These are phyloP conservation scores for Phytophthora lateralis DNA, from an alignment of 352 stramenopile species.

Conservation along the genomic window DNA sequence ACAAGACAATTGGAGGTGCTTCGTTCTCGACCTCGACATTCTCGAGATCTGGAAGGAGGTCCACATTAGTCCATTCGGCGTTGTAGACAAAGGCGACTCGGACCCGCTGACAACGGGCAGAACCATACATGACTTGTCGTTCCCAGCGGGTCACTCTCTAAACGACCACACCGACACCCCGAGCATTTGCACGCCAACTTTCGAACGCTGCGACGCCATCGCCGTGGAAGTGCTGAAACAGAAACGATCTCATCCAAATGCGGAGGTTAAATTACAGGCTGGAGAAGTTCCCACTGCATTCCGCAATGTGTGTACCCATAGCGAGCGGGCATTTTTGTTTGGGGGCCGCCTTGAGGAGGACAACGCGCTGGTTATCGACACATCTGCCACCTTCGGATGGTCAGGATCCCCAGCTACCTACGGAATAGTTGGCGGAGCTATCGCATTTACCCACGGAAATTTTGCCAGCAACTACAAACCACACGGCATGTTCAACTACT, in stretches of 20 bases:
- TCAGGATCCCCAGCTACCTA: conserved; percentile 15
- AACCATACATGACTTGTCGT: conserved; percentile 28
- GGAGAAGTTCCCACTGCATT: conserved; percentile 16
- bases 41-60: conserved; percentile 15
- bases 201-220: conserved; percentile 12
- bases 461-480: conserved; percentile 7
- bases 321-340: conserved; percentile 2
- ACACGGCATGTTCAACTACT: conserved; percentile 20
- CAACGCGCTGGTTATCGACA: conserved; percentile 26
- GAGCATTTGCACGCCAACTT: background rate
- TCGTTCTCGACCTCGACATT: conserved; percentile 11
- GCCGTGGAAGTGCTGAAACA: too few relatives aligned
- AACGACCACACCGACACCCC: conserved; percentile 16
- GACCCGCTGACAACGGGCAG: conserved; percentile 3
- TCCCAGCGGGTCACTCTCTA: conserved; percentile 4
- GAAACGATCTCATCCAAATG: background rate
- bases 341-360: background rate
- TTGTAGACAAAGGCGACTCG: conserved; percentile 20
- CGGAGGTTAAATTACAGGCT: background rate
- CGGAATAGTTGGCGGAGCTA: conserved; percentile 14
- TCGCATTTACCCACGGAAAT: conserved; percentile 14
- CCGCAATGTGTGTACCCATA: conserved; percentile 14
- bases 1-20: conserved; percentile 10
- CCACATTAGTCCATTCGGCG: conserved; percentile 20
- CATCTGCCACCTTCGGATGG: conserved; percentile 17